Evolutionary conservation across 2,329 filamentous ascomycete genomes (phyloP), one percentile per base, ranked within the genome.

Genomic region (Fusarium ambrosium): DNA sequence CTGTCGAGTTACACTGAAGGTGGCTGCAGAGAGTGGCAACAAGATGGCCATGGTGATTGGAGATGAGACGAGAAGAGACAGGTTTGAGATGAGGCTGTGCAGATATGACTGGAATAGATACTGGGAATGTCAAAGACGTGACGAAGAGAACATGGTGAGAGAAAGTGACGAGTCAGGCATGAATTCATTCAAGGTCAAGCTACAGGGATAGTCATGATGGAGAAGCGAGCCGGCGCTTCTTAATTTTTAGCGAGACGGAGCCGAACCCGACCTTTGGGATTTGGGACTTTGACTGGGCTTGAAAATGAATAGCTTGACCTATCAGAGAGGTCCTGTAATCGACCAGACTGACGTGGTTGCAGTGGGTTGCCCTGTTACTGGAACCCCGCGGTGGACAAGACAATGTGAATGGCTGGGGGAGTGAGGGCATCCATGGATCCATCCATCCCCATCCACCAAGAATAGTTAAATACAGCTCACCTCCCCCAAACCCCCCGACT

Each of bases 391-490:
- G 59, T 65, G 70, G 37, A 62, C 53, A 48, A 55, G 51, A 68
- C 63, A 62, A 56, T 60, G 34, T 71, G 64, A 66, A 75, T 69
- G 66, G 71, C 69, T 73, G 69, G 69, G 55, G 45, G 39, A 36
- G 34, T 63, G 51, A 62, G 37, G 53, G 39, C 36, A 59, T 64
- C 63, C 51, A 55, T 51, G 48, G 63, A 48, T 48, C 43, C 64
- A 27, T 53, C 48, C 48, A 32, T 51, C 48, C 48, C 48, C 48
- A 29, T 51, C 48, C 48, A 53, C 48, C 48, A 53, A n/a, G 48
- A n/a, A 29, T 32, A 29, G 68, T 77, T 75, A 79, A 77, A 80
- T 79, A 80, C 69, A 71, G 64, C 68, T 66, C 68, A 63, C 32
- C 41, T 69, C 68, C 66, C 65, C 72, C 69, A 48, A 32, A 75